Conservation (phyloP, 2,329 filamentous ascomycete genomes). For the Fusarium torulosum region DNA sequence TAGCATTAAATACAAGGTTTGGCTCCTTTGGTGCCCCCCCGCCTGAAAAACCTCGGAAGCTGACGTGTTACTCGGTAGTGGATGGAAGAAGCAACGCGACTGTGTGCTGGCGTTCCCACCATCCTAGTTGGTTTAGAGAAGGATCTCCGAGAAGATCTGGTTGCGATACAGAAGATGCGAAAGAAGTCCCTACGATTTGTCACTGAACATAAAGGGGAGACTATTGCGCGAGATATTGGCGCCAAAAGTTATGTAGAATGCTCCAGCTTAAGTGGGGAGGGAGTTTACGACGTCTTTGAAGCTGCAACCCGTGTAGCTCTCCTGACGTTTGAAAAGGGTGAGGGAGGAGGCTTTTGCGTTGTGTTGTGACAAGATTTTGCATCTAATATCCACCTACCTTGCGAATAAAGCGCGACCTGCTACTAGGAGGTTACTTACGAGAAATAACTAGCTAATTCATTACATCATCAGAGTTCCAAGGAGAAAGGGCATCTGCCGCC, state of each 20-base stretch:
- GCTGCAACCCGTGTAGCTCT: too few species aligned
- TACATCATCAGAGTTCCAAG: too few species aligned
- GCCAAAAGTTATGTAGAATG: not conserved
- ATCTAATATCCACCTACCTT: too few species aligned
- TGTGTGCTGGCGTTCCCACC: not conserved
- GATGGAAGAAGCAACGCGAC: not conserved
- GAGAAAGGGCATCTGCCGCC: too few species aligned
- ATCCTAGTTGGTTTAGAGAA: conserved; percentile 2
- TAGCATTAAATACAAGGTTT: not conserved
- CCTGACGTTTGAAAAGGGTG: too few species aligned
- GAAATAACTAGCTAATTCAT: too few species aligned
- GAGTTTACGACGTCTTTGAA: not conserved
- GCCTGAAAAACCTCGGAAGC: not conserved
- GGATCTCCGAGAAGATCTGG: not conserved
- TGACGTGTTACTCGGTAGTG: not conserved
- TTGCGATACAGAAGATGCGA: not conserved
- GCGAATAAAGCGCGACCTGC: too few species aligned
- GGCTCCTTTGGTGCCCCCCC: not conserved
- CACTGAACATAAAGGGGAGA: conserved; percentile 1
- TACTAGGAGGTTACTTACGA: too few species aligned
- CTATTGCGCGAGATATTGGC: not conserved
- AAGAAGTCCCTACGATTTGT: not conserved
- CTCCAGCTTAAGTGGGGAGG: not conserved
- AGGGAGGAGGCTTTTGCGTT: too few species aligned
- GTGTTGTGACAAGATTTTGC: too few species aligned